These are phyloP conservation scores for Podaxis pistillaris DNA, from an alignment of 768 basidiomycete species.

Conservation along the genomic window DNA sequence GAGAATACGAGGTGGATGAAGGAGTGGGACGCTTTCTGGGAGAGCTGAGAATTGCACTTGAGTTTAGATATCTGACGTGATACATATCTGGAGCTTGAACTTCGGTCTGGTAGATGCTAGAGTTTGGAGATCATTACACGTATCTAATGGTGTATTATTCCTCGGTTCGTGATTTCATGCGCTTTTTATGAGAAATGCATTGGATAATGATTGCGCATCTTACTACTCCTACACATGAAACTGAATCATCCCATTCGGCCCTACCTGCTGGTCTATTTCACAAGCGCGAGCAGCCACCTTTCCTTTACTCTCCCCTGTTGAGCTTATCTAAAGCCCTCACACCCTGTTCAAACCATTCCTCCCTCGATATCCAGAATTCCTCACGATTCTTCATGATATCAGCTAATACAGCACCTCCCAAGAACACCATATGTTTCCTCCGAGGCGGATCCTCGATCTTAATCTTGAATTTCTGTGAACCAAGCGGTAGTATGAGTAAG, in stretches of 20 bases:
- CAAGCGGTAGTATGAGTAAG: not conserved
- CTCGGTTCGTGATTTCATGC: not conserved
- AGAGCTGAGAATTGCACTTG: conserved; percentile 4
- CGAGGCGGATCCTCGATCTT: conserved; percentile 97
- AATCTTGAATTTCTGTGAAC: conserved; percentile 96
- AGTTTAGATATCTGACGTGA: not conserved
- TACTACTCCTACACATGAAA: conserved; percentile 5
- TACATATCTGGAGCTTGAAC: not conserved
- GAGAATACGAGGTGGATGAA: conserved; percentile 35
- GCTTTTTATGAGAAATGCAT: not conserved
- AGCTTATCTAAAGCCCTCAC: conserved; percentile 81
- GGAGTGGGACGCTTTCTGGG: conserved; percentile 50
- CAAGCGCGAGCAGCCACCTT: not conserved
- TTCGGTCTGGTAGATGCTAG: not conserved
- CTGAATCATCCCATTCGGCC: not conserved
- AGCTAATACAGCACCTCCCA: conserved; percentile 96
- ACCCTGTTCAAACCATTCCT: conserved; percentile 96
- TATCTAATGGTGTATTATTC: not conserved
- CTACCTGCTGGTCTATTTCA: not conserved
- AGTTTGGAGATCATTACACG: not conserved
- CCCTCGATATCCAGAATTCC: conserved; percentile 94
- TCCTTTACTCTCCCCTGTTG: conserved; percentile 56
- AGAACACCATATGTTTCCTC: conserved; percentile 99
- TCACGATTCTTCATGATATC: conserved; percentile 97
- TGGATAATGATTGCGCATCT: not conserved